Evolutionary conservation across 169 alveolate species (phyloP).

Genomic region (Neospora caninum): DNA sequence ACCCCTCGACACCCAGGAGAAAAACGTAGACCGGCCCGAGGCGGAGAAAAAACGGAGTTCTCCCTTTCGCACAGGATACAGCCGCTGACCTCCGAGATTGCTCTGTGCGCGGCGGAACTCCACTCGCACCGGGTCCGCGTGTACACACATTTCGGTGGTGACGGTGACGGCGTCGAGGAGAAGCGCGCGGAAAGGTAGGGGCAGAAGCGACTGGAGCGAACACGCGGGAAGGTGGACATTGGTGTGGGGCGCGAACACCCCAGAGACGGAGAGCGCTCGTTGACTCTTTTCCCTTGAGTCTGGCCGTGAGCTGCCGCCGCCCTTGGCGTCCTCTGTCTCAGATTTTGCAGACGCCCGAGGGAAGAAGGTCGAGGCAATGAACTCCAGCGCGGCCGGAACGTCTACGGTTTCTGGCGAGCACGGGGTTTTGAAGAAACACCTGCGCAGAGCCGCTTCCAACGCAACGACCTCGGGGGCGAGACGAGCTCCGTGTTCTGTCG

Average conservation of each 20-base stretch:
- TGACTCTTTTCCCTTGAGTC: not conserved
- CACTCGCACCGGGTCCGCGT: not conserved
- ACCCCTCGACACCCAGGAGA: too few relatives aligned
- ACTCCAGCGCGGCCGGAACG: not conserved
- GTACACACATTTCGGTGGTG: slow-evolving; percentile 8
- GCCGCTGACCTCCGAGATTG: not conserved
- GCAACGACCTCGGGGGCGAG: not conserved
- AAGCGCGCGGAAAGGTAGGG: slow-evolving; percentile 44
- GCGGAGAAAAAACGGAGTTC: not conserved
- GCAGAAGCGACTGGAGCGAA: slow-evolving; percentile 28
- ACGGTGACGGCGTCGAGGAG: slow-evolving; percentile 54
- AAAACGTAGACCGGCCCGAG: not conserved
- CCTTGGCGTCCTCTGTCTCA: not conserved
- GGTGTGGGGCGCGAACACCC: not conserved
- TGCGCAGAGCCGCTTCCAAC: not conserved
- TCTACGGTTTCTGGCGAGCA: not conserved
- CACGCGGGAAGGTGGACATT: not conserved
- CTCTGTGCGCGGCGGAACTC: not conserved
- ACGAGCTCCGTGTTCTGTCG: not conserved
- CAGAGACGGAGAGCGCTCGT: not conserved
- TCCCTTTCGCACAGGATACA: not conserved
- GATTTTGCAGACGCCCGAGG: not conserved
- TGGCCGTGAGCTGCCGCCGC: not conserved
- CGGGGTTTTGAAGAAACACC: not conserved
- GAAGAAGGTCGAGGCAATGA: not conserved